Conservation (phyloP, 2,329 filamentous ascomycete species). For the Amauroascus verrucosus region DNA sequence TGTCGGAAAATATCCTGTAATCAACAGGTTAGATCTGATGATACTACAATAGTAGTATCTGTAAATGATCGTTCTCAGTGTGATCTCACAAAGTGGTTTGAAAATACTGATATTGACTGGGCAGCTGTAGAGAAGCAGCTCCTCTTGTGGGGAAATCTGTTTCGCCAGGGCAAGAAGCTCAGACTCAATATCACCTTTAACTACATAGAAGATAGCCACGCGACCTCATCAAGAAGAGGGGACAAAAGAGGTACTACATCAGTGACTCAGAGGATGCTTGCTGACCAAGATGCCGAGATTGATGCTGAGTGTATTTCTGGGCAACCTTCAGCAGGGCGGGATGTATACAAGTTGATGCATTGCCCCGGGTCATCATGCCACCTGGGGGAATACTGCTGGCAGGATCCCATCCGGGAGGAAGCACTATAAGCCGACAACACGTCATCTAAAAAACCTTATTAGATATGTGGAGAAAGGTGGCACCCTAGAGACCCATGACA, state of each 20-base stretch:
- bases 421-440: constrained; percentile 26
- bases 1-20: constrained; percentile 7
- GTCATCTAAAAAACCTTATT: constrained; percentile 25
- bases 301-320: constrained; percentile 9
- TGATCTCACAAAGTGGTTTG: constrained; percentile 24
- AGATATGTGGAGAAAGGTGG: constrained; percentile 22
- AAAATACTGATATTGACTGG: constrained; percentile 24
- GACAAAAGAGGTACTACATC: constrained; percentile 13
- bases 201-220: constrained; percentile 20
- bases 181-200: constrained; percentile 25
- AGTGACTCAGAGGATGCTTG: constrained; percentile 14
- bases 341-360: constrained; percentile 14
- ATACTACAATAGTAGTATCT: constrained; percentile 17
- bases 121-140: constrained; percentile 25
- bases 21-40: constrained; percentile 5
- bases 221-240: neutral
- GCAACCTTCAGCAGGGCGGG: constrained; percentile 12
- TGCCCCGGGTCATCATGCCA: constrained; percentile 10
- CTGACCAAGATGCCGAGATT: constrained; percentile 9
- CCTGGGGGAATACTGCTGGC: constrained; percentile 23
- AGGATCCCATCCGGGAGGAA: constrained; percentile 25
- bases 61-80: constrained; percentile 23
- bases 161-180: constrained; percentile 25
- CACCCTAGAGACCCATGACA: constrained; percentile 20
- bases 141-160: constrained; percentile 19